phyloP scores from a whole-genome alignment of 768 basidiomycete genomes.

The Phylloporus arenicola region DNA sequence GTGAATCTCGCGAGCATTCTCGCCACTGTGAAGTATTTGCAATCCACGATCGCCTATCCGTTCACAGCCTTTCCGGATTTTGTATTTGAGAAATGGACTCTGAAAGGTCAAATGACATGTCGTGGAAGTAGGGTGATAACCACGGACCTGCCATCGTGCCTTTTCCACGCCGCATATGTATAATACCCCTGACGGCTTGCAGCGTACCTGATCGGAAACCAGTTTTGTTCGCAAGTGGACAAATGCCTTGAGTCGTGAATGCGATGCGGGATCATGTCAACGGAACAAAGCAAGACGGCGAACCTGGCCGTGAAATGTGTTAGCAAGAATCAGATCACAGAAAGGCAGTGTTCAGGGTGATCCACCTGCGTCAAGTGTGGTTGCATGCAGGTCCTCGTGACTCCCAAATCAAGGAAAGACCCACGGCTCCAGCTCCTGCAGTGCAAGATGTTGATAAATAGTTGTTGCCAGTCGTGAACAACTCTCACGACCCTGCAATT shows the following conservation, averaged over 20 bases:
- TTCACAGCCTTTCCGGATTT: background rate
- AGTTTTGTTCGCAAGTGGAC: background rate
- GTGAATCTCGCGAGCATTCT: background rate
- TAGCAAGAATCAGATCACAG: background rate
- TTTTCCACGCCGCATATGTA: background rate
- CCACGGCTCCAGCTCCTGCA: too few relatives aligned
- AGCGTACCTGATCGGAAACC: background rate
- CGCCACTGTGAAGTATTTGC: background rate
- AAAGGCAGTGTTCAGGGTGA: slow-evolving; percentile 7
- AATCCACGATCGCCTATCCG: background rate
- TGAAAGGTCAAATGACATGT: background rate
- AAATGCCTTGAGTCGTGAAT: background rate
- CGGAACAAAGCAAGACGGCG: background rate
- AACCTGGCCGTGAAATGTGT: background rate
- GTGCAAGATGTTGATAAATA: background rate
- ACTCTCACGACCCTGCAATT: background rate
- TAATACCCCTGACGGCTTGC: background rate
- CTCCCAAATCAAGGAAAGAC: background rate
- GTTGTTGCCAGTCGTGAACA: background rate
- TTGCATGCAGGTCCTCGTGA: background rate
- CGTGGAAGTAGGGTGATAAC: background rate
- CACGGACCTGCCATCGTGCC: background rate
- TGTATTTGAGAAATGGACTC: background rate
- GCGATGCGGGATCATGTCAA: background rate
- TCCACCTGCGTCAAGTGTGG: background rate